Base-by-base conservation (phyloP, 257 asterid species). In the Rubia yunnanensis region DNA sequence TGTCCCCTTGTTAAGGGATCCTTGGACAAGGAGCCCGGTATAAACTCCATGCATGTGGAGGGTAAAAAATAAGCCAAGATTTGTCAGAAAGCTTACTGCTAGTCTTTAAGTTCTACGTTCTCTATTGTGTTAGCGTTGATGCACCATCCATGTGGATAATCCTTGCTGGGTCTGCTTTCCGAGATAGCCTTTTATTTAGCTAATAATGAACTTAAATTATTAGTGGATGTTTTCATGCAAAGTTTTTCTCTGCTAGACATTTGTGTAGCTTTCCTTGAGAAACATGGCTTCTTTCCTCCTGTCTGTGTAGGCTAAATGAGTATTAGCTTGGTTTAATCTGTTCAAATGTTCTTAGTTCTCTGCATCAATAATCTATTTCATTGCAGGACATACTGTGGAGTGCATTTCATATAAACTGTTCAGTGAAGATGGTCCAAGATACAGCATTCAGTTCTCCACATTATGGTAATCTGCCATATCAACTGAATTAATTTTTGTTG, bases 341-440 rank as follows among this genome's bases (percentile, higher is more conserved):
- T 27, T 14, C 35, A 9, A 30, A 23, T 10, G 27, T 55, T 48
- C 5, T 11, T 17, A 11, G 36, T 14, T 56, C 26, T 60, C 20
- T 23, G n/a, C n/a, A n/a, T 54, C 71, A 41, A 28, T 76, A 44
- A 14, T 15, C n/a, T 44, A 44, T 44, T 72, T 53, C 18, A 46
- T 71, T 74, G 48, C 83, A 91, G 98, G 96, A 91, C 79, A 83
- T 91, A 60, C 66, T 91, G 62, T 86, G 87, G 87, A 73, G 72
- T 71, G 90, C 86, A 41, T 84, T 87, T 50, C 30, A 65, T 22
- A 92, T 82, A 69, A 52, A 39, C 18, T 85, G 95, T 73, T 72
- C 89, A 22, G 90, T 88, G 28, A 79, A 73, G 65, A 71, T 87
- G 82, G 72, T 88, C 70, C 95, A 79, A 67, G 84, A 66, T 27